Evolutionary conservation across 805 yeast species (phyloP), one percentile per base, ranked within the genome.

Genomic region (Debaryomyces tyrocola): DNA sequence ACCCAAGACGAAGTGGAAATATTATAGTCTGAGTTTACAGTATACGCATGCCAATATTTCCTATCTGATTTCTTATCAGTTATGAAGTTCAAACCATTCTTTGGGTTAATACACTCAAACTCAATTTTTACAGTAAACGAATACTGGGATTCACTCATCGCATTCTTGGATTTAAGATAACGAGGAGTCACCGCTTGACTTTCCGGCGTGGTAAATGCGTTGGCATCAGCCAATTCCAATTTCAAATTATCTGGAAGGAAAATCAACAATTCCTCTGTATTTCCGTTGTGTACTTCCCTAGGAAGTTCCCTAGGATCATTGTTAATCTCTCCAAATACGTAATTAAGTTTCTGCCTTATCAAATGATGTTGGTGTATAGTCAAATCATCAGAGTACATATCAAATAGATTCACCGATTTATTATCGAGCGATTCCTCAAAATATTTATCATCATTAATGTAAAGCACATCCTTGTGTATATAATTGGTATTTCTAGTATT

Each of bases 1-100:
- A 94, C 87, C 99, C 99, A 94, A n/a, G 90, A 85, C 2, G 96
- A 88, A 0, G 98, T 87, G 12, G 94, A 81, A 3, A 86, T 76
- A 14, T 90, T 89, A 38, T 84, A 66, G 24, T 89, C 90, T 4
- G 88, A 76, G 58, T 92, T 91, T 1, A 81, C 74, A 0, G 98
- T 92, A 64, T 87, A 90, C 2, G 89, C 95, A 58, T 85, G 94
- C 96, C 96, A 90, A 40, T 69, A 66, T 31, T 70, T 64, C 47
- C 74, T 62, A 51, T 74, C 72, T 1, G 83, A 70, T 40, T 76
- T 71, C 9, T 66, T 62, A 9, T 84, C 82, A 12, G 89, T 87
- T 33, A 84, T 82, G 62, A 94, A 94, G 41, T 78, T 75, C 12
- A 94, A 65, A 7, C 97, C 98, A 48, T 83, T 80, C 35, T 76